Base-by-base conservation (phyloP, 768 basidiomycete species). In the Auricularia sp. region DNA sequence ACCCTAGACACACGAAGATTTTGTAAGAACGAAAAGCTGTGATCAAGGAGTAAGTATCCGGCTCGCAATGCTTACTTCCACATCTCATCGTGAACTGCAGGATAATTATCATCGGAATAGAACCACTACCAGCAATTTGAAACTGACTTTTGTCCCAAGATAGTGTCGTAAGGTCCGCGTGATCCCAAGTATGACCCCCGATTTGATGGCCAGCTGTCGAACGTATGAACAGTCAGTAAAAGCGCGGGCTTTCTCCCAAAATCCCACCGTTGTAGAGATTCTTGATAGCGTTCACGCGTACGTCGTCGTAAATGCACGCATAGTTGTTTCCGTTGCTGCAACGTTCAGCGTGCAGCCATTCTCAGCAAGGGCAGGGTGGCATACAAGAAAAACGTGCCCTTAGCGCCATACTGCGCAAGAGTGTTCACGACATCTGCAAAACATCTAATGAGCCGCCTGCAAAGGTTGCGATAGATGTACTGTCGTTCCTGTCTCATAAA, bases 131-230 rank as follows among this genome's bases (percentile, higher is more conserved):
- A 18, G 43, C 43, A 44, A 42, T 42, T 42, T 10, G 11, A 10
- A n/a, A 36, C 62, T 23, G 4, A 64, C 61, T 65, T 23, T 79
- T 69, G 35, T 74, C 73, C 70, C 69, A 70, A 1, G 67, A 70
- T 21, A 79, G 72, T 2, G 67, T 70, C 1, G 70, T 67, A 3
- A 81, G 70, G 51, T 77, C 68, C 14, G 70, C 69, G 65, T 81
- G 79, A 7, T 68, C 69, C 80, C 80, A 81, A 3, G 80, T 80
- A 64, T 81, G 80, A 39, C 79, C 80, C 3, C 72, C 79, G 61
- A 81, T 63, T 67, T 78, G 77, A 66, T 81, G 80, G 11, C 78
- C 79, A 21, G 73, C 70, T 66, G 29, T 33, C 34, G 16, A 18
- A 51, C 14, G 47, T 18, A 51, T 18, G 47, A 18, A 6, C 47